Percentiles rank a stretch among this genome's conserved stretches.
Evolutionary conservation across 108 stramenopile genomes (phyloP).

Genomic region (Conticribra weissflogii): DNA sequence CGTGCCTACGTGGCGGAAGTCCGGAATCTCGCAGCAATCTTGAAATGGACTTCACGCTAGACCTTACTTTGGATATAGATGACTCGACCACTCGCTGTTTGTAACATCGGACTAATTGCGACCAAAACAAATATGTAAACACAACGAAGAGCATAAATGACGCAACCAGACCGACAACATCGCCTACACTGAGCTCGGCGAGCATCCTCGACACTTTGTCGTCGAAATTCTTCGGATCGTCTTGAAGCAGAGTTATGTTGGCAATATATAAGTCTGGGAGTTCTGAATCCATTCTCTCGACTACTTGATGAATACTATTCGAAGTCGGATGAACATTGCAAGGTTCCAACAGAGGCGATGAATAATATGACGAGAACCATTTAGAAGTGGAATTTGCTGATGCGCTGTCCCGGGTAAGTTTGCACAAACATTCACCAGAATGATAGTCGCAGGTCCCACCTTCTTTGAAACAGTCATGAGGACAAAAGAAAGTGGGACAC

Average conservation of each 20-base stretch:
- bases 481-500: conserved; percentile 86
- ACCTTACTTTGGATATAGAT: conserved; percentile 32
- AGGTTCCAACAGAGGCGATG: conserved; percentile 28
- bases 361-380: conserved; percentile 33
- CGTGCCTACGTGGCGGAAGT: conserved; percentile 12
- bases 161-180: conserved; percentile 52
- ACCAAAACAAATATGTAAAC: conserved; percentile 34
- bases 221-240: conserved; percentile 48
- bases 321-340: conserved; percentile 22
- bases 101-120: conserved; percentile 37
- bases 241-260: conserved; percentile 38
- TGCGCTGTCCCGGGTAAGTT: conserved; percentile 13
- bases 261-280: conserved; percentile 49
- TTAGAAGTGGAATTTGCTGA: conserved; percentile 13
- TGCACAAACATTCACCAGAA: conserved; percentile 72
- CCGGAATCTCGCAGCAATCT: conserved; percentile 28
- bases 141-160: conserved; percentile 42
- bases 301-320: conserved; percentile 19
- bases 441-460: conserved; percentile 73
- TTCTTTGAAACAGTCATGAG: conserved; percentile 74
- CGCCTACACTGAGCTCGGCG: conserved; percentile 44
- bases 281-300: conserved; percentile 43
- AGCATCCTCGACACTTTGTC: conserved; percentile 53
- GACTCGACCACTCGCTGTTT: conserved; percentile 20
- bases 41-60: conserved; percentile 30